Evolutionary conservation across 2,329 filamentous ascomycete species (phyloP).

Genomic region (Bipolaris zeicola): DNA sequence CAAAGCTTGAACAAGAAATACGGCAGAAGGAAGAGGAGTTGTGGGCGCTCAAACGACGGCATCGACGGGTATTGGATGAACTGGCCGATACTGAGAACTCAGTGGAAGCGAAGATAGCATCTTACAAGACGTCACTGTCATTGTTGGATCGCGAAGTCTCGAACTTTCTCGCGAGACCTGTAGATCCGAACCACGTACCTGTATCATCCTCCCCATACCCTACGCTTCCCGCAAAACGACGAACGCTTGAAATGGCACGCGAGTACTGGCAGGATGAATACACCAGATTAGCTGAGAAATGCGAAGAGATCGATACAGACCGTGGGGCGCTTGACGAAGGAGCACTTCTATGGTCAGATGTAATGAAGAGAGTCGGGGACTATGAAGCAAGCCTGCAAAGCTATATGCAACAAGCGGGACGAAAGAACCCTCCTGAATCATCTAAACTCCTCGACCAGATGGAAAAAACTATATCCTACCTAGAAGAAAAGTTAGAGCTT

Average conservation of each 20-base stretch:
- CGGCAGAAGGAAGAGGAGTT: conserved; percentile 68
- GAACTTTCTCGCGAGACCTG: conserved; percentile 64
- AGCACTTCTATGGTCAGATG: conserved; percentile 68
- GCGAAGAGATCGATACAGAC: conserved; percentile 64
- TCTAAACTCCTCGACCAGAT: conserved; percentile 54
- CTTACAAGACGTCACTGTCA: conserved; percentile 69
- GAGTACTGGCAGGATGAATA: conserved; percentile 73
- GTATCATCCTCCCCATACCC: conserved; percentile 58
- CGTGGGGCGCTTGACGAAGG: conserved; percentile 70
- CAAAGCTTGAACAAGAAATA: conserved; percentile 66
- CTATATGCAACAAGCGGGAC: conserved; percentile 53
- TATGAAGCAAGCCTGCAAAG: conserved; percentile 70
- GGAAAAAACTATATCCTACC: conserved; percentile 58
- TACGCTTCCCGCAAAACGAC: conserved; percentile 65
- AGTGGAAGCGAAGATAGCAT: conserved; percentile 72
- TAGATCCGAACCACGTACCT: conserved; percentile 43
- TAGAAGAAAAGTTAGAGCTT: conserved; percentile 60
- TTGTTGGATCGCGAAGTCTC: conserved; percentile 69
- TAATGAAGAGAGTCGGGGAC: conserved; percentile 62
- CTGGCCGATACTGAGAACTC: conserved; percentile 68
- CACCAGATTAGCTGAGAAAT: conserved; percentile 60
- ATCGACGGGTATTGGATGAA: conserved; percentile 63
- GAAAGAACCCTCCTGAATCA: conserved; percentile 22
- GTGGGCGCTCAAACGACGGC: conserved; percentile 63
- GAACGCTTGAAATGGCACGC: conserved; percentile 72